Evolutionary conservation across 1,284 basidiomycete species (phyloP).

Genomic region (Gastroboletus turbinatus): DNA sequence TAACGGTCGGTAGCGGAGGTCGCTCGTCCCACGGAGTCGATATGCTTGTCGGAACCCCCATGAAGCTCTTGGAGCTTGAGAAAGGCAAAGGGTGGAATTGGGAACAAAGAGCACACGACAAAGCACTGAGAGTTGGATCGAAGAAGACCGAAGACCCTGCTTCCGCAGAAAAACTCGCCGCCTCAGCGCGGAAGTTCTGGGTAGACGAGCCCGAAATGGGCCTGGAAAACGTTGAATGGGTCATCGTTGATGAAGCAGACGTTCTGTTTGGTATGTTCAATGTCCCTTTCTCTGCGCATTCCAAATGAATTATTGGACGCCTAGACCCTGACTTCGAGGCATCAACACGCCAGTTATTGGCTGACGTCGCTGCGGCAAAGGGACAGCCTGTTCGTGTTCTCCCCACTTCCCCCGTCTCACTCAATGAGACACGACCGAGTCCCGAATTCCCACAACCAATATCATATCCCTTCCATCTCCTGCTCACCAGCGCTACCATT

Average conservation of each 20-base stretch:
- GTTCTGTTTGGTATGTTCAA: constrained; percentile 71
- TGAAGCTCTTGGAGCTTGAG: constrained; percentile 72
- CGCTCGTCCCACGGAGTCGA: constrained; percentile 50
- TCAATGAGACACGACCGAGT: constrained; percentile 13
- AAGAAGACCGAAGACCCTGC: constrained; percentile 23
- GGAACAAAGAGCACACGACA: constrained; percentile 35
- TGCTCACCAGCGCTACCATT: constrained; percentile 87
- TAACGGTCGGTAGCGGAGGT: constrained; percentile 13
- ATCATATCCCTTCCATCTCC: constrained; percentile 71
- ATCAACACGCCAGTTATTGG: constrained; percentile 64
- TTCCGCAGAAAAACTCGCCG: constrained; percentile 32
- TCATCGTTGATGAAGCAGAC: constrained; percentile 87
- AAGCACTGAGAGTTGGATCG: constrained; percentile 23
- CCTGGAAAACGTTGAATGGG: constrained; percentile 74
- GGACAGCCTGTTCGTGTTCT: constrained; percentile 44
- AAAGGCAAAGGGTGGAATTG: constrained; percentile 67
- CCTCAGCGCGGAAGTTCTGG: constrained; percentile 29
- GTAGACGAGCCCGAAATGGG: constrained; percentile 54
- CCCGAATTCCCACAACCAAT: constrained; percentile 27
- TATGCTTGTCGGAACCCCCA: constrained; percentile 76
- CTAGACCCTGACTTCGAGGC: constrained; percentile 75
- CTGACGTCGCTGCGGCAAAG: constrained; percentile 66
- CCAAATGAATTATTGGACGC: neutral
- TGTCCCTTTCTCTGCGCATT: neutral
- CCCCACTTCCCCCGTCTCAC: constrained; percentile 21